Base-by-base conservation (phyloP, 257 asterid species). In the Rhazya stricta region DNA sequence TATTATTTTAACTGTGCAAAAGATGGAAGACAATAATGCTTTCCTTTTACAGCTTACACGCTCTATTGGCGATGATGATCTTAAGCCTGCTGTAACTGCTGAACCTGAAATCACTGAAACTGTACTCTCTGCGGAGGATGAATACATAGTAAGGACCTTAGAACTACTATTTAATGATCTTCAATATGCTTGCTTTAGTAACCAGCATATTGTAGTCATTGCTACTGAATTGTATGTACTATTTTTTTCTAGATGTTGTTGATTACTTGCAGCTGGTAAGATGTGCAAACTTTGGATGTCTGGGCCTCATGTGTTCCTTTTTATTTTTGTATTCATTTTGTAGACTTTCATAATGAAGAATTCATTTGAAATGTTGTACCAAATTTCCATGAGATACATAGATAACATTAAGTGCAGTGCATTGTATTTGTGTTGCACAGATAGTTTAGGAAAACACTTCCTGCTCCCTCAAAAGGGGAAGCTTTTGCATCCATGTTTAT, bases 21-120 rank as follows among this genome's bases (percentile, higher is more conserved):
- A 51, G 0, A 13, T 51, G 21, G 21, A 48, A 45, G 67, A 54
- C 25, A 29, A 42, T 11, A 53, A 39, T 74, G 2, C 43, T 75
- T 60, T 50, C 51, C 42, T 72, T 77, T 65, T 74, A 72, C 79
- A 94, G 99, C 98, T 95, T 73, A 92, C 99, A 18, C 85, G 99
- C 73, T 92, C 99, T 54, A 95, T 92, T 48, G 99, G 99, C 4
- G 99, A 95, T 80, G 98, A 88, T 81, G 99, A 95, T 86, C 88
- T 95, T 48, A 95, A 95, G 91, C 98, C 99, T 74, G 89, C 82
- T 84, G 98, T 95, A 80, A 92, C 94, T 75, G 98, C 97, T 0
- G 97, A 95, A 84, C 98, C 99, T 74, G 99, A 95, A 90, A 89
- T 92, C 72, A 87, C 90, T 18, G 93, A 86, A 74, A 92, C 90